These are phyloP conservation scores for Suhomyces panamericanus DNA, from an alignment of 1,139 yeast species.

Conservation along the genomic window DNA sequence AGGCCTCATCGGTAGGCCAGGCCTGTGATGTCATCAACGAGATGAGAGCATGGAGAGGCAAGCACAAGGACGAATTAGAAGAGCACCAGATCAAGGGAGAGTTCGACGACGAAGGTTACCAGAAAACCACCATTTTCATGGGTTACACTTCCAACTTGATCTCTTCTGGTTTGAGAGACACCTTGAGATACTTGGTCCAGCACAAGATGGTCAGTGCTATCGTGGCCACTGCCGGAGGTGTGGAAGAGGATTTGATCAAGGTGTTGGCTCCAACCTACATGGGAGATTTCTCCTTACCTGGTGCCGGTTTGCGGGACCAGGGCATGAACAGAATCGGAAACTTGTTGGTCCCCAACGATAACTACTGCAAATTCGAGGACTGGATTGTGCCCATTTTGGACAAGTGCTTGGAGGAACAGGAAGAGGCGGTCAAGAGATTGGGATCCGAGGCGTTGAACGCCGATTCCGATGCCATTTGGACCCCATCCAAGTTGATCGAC, in stretches of 20 bases:
- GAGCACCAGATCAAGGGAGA: slow-evolving; percentile 73
- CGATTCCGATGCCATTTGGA: slow-evolving; percentile 62
- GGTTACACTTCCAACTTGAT: slow-evolving; percentile 98
- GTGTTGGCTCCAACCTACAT: slow-evolving; percentile 93
- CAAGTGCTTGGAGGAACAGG: slow-evolving; percentile 85
- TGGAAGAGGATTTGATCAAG: slow-evolving; percentile 95
- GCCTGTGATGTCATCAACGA: slow-evolving; percentile 91
- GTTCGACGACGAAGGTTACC: slow-evolving; percentile 78
- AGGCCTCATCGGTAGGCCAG: slow-evolving; percentile 79
- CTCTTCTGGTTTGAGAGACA: slow-evolving; percentile 90
- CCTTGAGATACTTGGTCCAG: slow-evolving; percentile 83
- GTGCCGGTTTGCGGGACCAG: slow-evolving; percentile 80
- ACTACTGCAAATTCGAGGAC: slow-evolving; percentile 95
- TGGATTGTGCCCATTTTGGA: slow-evolving; percentile 97
- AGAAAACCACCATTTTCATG: slow-evolving; percentile 85
- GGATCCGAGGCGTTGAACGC: slow-evolving; percentile 58
- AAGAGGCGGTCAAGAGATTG: slow-evolving; percentile 56
- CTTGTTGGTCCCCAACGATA: slow-evolving; percentile 93
- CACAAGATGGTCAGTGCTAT: slow-evolving; percentile 93
- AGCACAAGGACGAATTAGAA: slow-evolving; percentile 59
- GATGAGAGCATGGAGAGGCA: slow-evolving; percentile 93
- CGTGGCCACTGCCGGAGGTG: slow-evolving; percentile 96
- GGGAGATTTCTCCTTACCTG: slow-evolving; percentile 86
- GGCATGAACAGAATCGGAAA: slow-evolving; percentile 98
- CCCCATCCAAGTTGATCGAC: slow-evolving; percentile 90